Percentiles rank a stretch among this genome's conserved stretches.
Evolutionary conservation across 2,329 filamentous ascomycete species (phyloP).

Genomic region (Hyphodiscus sp.): DNA sequence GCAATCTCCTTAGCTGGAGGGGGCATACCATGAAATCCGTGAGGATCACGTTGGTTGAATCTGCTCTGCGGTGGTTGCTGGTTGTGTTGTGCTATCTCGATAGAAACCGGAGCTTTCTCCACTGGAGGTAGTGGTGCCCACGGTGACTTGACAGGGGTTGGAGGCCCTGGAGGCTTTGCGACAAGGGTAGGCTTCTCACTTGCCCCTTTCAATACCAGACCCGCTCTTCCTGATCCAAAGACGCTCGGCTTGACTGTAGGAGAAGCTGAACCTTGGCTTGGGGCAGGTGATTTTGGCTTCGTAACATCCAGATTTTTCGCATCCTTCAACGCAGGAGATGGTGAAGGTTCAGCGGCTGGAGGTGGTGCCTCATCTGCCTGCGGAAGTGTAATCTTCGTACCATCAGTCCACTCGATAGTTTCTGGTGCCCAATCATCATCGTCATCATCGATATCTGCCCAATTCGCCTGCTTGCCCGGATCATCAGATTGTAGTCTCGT

Average conservation of each 20-base stretch:
- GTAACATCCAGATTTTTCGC: constrained; percentile 15
- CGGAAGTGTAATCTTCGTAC: constrained; percentile 72
- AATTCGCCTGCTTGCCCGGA: constrained; percentile 68
- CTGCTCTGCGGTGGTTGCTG: constrained; percentile 39
- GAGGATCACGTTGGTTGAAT: constrained; percentile 48
- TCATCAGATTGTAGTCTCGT: constrained; percentile 73
- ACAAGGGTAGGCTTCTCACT: constrained; percentile 67
- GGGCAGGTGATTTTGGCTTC: constrained; percentile 28
- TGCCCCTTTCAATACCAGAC: constrained; percentile 59
- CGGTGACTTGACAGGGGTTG: constrained; percentile 76
- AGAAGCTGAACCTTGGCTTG: constrained; percentile 26
- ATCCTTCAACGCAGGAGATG: constrained; percentile 20
- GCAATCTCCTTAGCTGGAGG: constrained; percentile 74
- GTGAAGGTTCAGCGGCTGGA: constrained; percentile 24
- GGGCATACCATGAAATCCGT: constrained; percentile 47
- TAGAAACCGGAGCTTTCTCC: constrained; percentile 66
- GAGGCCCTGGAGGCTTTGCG: constrained; percentile 60
- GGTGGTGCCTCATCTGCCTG: constrained; percentile 46
- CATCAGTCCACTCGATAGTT: constrained; percentile 81
- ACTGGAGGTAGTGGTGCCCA: constrained; percentile 85
- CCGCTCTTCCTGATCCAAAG: constrained; percentile 39
- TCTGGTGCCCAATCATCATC: constrained; percentile 84
- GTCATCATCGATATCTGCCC: constrained; percentile 86
- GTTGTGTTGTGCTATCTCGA: constrained; percentile 45
- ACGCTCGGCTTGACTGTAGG: constrained; percentile 25